Base-by-base conservation (phyloP, 2,329 filamentous ascomycete genomes). In the Zymoseptoria passerinii region DNA sequence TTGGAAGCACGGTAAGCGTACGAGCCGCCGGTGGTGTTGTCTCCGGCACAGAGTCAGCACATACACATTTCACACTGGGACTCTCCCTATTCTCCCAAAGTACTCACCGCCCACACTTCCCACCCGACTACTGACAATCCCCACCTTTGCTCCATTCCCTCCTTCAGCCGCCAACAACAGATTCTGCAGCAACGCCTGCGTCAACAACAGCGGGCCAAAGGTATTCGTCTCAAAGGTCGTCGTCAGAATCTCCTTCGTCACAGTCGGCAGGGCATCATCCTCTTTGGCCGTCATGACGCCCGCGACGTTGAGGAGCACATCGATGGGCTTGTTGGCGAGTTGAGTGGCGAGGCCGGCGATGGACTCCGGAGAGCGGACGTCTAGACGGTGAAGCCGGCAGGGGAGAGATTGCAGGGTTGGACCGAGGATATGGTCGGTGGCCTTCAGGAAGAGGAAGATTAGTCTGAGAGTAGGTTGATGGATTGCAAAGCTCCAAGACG, bases 1-100 rank as follows among this genome's bases (percentile, higher is more conserved):
- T 78, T 79, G 9, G 68, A 73, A 1, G 72, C 70, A 2, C 77
- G 73, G 55, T 78, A 79, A 1, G 76, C 73, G 53, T 78, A 78
- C 35, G 61, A 66, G 6, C 76, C 74, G 8, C 77, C 76, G 0
- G 70, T 70, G 52, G 59, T 66, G 58, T 79, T 78, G 58, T 78
- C 35, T 44, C 10, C 4, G 23, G 23, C 23, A 23, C 23, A 23
- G 4, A 23, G 4, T 23, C 23, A 23, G 23, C 23, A 23, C 4
- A 23, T 4, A 23, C 35, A 16, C 13, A 13, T 4, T 44, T 6
- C 35, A 44, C 35, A 10, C 29, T 2, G 23, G 4, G 23, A 23
- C 23, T 23, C 23, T 23, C 23, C 23, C 23, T 23, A 2, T 23
- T 23, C 23, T 4, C 23, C 4, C 23, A 4, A 23, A 23, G 23